These are phyloP conservation scores for Plectosphaerella sp. DNA, from an alignment of 2,329 filamentous ascomycete species.

Conservation along the genomic window DNA sequence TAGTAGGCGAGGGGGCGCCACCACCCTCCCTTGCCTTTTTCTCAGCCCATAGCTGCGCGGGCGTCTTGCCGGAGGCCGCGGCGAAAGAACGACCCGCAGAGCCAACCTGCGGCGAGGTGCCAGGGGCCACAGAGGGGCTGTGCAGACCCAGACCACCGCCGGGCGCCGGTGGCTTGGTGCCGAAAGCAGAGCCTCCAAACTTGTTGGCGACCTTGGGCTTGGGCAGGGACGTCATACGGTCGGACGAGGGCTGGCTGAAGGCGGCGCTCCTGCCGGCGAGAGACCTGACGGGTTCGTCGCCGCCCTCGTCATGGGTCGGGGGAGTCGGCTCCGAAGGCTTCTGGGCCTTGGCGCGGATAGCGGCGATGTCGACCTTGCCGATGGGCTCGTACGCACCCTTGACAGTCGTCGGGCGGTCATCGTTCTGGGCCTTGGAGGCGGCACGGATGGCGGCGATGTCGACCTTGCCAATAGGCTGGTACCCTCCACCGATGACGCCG, in stretches of 20 bases:
- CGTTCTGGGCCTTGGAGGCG: constrained; percentile 63
- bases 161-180: constrained; percentile 85
- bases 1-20: constrained; percentile 47
- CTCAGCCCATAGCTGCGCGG: constrained; percentile 95
- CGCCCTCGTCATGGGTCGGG: constrained; percentile 16
- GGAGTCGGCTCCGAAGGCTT: constrained; percentile 40
- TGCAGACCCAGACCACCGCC: constrained; percentile 61
- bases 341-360: constrained; percentile 81
- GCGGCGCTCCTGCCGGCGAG: constrained; percentile 73
- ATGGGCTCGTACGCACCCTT: constrained; percentile 94
- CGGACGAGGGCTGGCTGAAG: constrained; percentile 60
- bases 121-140: constrained; percentile 53
- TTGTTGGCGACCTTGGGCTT: constrained; percentile 95
- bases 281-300: constrained; percentile 41
- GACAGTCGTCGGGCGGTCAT: constrained; percentile 78
- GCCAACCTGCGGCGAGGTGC: constrained; percentile 60
- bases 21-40: constrained; percentile 83
- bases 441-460: constrained; percentile 87
- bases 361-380: constrained; percentile 95
- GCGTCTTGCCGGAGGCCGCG: constrained; percentile 91
- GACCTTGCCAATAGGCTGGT: constrained; percentile 95
- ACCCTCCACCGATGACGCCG: constrained; percentile 78
- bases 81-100: constrained; percentile 89
- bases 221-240: constrained; percentile 79
- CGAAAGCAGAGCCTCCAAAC: constrained; percentile 74